These are phyloP conservation scores for Xerophyta viscosa DNA, from an alignment of 106 monocot species.

Conservation along the genomic window DNA sequence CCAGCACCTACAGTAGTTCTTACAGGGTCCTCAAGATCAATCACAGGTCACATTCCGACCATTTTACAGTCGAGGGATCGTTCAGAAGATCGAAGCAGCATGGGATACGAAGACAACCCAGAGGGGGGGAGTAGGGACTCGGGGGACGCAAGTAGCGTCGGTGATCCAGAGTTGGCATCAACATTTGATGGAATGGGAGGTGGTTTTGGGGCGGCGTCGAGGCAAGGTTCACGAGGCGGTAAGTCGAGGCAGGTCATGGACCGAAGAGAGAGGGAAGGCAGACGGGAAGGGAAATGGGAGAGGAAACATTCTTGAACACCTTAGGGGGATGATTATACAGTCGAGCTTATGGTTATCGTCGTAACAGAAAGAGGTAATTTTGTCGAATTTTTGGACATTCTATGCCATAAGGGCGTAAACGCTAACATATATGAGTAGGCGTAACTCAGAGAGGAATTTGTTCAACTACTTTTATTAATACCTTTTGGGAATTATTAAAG, in stretches of 20 bases:
- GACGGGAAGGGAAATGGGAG: constrained; percentile 96
- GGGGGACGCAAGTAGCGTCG: constrained; percentile 66
- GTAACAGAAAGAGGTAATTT: no score
- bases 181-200: constrained; percentile 40
- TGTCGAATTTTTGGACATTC: no score
- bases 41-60: constrained; percentile 57
- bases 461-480: no score
- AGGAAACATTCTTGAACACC: constrained; percentile 52
- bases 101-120: constrained; percentile 43
- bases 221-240: constrained; percentile 47
- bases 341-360: no score
- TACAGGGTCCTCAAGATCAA: constrained; percentile 35
- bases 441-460: no score
- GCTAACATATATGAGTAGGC: no score
- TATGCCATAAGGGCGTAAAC: no score
- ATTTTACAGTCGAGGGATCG: constrained; percentile 77
- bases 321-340: no score
- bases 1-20: constrained; percentile 35
- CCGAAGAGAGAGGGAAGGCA: constrained; percentile 69
- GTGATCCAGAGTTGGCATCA: constrained; percentile 58
- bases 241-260: constrained; percentile 65
- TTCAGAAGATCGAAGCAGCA: constrained; percentile 29
- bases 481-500: no score
- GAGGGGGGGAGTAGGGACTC: constrained; percentile 76
- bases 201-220: constrained; percentile 26